A percentile compares a stretch with the other conserved stretches of the same genome.
These are phyloP conservation scores for Ilex asprella DNA, from an alignment of 257 asterid genomes.

Conservation along the genomic window DNA sequence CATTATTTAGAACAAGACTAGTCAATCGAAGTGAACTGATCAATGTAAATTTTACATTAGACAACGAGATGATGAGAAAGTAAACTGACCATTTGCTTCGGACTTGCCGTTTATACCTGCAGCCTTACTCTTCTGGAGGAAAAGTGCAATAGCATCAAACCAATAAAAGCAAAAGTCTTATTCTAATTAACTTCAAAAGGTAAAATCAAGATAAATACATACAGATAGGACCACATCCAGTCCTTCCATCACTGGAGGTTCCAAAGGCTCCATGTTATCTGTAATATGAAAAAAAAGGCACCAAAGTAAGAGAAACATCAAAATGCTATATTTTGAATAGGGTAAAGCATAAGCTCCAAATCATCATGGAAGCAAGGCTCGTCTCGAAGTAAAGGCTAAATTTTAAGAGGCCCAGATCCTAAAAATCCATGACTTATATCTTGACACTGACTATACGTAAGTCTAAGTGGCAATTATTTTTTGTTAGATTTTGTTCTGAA, in stretches of 20 bases:
- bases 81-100: slow-evolving; percentile 44
- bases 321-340: too few species aligned
- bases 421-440: too few species aligned
- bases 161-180: slow-evolving; percentile 10
- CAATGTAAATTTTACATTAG: not conserved
- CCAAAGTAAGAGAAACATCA: too few species aligned
- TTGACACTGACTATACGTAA: too few species aligned
- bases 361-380: not conserved
- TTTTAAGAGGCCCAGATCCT: too few species aligned
- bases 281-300: slow-evolving; percentile 11
- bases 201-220: slow-evolving; percentile 23
- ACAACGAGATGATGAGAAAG: not conserved
- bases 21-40: not conserved
- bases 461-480: too few species aligned
- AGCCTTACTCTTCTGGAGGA: slow-evolving; percentile 27
- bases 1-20: slow-evolving; percentile 6
- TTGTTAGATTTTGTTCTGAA: too few species aligned
- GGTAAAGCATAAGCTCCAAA: too few species aligned
- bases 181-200: not conserved
- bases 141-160: slow-evolving; percentile 13
- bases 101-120: slow-evolving; percentile 23
- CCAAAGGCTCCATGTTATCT: slow-evolving; percentile 43
- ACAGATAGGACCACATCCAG: slow-evolving; percentile 54
- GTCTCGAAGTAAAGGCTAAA: not conserved
- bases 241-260: slow-evolving; percentile 78